Evolutionary conservation across 345 rosid genomes (phyloP).

Genomic region (Heritiera littoralis): DNA sequence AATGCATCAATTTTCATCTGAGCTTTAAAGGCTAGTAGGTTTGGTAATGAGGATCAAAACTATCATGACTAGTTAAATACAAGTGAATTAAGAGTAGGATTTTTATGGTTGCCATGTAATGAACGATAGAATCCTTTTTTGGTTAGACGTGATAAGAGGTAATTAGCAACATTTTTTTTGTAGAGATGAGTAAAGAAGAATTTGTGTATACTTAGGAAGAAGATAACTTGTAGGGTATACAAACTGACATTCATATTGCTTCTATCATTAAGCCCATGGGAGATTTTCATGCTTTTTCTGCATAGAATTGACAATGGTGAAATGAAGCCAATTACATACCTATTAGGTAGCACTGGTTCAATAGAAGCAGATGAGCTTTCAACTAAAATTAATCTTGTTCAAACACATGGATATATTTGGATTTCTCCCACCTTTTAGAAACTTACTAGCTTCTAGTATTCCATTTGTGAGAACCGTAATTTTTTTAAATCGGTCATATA

Average conservation of each 20-base stretch:
- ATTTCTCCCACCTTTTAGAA: conserved; percentile 85
- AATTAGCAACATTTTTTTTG: conserved; percentile 99
- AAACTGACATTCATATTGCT: background rate
- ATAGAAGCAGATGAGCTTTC: conserved; percentile 80
- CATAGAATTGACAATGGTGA: conserved; percentile 81
- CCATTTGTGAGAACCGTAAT: too few relatives aligned
- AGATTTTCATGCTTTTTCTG: conserved; percentile 91
- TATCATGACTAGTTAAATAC: conserved; percentile 2
- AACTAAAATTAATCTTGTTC: conserved; percentile 72
- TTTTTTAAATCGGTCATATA: too few relatives aligned
- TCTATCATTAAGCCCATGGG: conserved; percentile 54
- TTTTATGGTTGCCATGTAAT: background rate
- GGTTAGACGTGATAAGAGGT: conserved; percentile 70
- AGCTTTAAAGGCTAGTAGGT: background rate
- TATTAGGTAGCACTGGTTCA: conserved; percentile 92
- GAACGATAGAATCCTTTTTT: conserved; percentile 3
- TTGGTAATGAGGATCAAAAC: background rate
- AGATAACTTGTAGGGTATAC: background rate
- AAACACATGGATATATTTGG: conserved; percentile 98
- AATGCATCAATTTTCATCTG: background rate
- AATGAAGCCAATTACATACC: conserved; percentile 64
- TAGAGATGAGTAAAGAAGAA: conserved; percentile 85
- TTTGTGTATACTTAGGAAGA: conserved; percentile 1
- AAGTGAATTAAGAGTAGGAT: background rate
- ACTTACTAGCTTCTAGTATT: background rate